phyloP scores from a whole-genome alignment of 176 grass and related monocot genomes.

The Aegilops speltoides region DNA sequence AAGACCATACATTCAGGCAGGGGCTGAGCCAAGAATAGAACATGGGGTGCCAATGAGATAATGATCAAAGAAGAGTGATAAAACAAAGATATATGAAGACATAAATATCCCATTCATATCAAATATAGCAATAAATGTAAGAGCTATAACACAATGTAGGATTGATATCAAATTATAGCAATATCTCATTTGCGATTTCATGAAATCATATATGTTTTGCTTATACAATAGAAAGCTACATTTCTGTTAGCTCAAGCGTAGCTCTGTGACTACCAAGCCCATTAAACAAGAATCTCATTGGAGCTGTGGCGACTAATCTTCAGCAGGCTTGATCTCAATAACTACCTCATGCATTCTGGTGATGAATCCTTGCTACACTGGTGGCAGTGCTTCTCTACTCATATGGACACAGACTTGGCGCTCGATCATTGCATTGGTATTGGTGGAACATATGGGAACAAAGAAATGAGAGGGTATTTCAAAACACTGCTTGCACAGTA shows the following conservation, averaged over 20 bases:
- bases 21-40: not conserved
- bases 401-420: too few relatives aligned
- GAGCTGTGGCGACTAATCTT: too few relatives aligned
- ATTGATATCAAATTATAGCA: not conserved
- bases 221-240: not conserved
- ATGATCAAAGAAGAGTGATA: not conserved
- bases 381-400: too few relatives aligned
- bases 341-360: too few relatives aligned
- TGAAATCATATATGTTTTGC: not conserved
- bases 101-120: not conserved
- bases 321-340: too few relatives aligned
- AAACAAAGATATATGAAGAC: not conserved
- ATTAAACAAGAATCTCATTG: not conserved
- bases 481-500: too few relatives aligned
- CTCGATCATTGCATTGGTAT: too few relatives aligned
- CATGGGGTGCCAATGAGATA: not conserved
- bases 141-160: not conserved
- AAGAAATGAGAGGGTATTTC: too few relatives aligned
- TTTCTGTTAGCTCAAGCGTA: not conserved
- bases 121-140: not conserved
- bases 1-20: not conserved
- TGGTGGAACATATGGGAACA: too few relatives aligned
- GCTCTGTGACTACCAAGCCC: not conserved
- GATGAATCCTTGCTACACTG: too few relatives aligned
- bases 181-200: not conserved